phyloP scores from a whole-genome alignment of 2,329 filamentous ascomycete species.

The Penicillium sp. region DNA sequence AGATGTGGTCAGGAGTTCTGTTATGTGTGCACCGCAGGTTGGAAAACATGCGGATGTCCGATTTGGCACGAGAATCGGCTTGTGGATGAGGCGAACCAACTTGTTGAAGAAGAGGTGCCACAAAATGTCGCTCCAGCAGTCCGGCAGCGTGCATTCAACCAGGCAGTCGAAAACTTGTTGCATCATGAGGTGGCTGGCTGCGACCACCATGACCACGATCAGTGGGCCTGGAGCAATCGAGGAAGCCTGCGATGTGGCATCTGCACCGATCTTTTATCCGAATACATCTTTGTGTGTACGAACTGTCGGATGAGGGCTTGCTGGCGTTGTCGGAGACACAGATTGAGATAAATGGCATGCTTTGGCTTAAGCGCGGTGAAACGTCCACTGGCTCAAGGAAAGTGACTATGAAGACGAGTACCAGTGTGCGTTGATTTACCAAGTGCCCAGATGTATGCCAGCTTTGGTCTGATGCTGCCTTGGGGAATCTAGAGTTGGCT shows the following conservation, averaged over 20 bases:
- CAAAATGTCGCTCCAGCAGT: background rate
- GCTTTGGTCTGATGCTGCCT: no score
- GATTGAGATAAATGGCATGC: background rate
- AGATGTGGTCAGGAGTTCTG: conserved; percentile 15
- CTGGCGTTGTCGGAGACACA: conserved; percentile 1
- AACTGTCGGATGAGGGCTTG: conserved; percentile 14
- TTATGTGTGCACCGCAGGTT: conserved; percentile 5
- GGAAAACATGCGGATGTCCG: conserved; percentile 12
- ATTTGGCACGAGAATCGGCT: conserved; percentile 14
- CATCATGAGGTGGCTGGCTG: conserved; percentile 11
- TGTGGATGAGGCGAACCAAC: conserved; percentile 1
- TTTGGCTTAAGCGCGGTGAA: background rate
- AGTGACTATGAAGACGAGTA: no score
- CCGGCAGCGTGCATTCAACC: conserved; percentile 6
- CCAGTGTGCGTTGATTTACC: no score
- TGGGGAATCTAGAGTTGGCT: no score
- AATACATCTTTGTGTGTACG: conserved; percentile 14
- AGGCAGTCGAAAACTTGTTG: conserved; percentile 1
- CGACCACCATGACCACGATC: conserved; percentile 11
- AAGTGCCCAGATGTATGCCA: no score
- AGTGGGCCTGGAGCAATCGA: conserved; percentile 6
- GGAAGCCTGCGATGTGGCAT: conserved; percentile 1
- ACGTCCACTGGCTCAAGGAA: no score
- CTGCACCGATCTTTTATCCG: background rate
- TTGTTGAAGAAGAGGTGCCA: conserved; percentile 9